Base-by-base conservation (phyloP, 768 basidiomycete species). In the Suillus paluster region DNA sequence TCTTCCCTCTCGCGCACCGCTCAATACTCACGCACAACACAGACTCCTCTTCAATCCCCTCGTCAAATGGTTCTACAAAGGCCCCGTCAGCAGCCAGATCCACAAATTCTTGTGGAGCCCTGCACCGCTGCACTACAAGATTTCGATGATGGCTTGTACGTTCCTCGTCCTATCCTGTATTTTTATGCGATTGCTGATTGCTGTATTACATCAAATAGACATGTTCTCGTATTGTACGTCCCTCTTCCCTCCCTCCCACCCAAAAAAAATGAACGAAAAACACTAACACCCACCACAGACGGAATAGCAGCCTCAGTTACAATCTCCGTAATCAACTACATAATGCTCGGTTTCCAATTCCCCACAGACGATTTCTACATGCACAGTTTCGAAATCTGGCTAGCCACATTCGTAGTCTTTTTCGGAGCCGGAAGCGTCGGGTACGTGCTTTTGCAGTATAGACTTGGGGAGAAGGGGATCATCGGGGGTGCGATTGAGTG, bases 41-140 rank as follows among this genome's bases (percentile, higher is more conserved):
- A 90, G 91, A 75, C 81, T 96, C 54, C 84, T 95, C 63, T 95
- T 96, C 83, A 87, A 95, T 69, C 95, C 95, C 0, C 67, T 95
- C 61, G 81, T 84, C 57, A 73, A 86, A 25, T 95, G 94, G 94
- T 89, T 86, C 83, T 79, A 79, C 57, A 75, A 84, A 63, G 94
- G 94, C 6, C 94, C 94, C 0, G 89, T 97, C 76, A 95, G 86
- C 56, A 88, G 89, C 69, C 91, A 93, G 70, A 81, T 94, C 10
- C 87, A 88, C 53, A 81, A 76, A 38, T 94, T 94, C 78, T 67
- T 92, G 39, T 93, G 92, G 92, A 90, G 88, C 0, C 72, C 68
- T 42, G 90, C 90, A 1, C 91, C 91, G 7, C 81, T 92, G 0
- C 92, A 94, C 70, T 93, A 94, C 82, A 93, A 94, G 78, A 78